These are phyloP conservation scores for Phialophora chinensis DNA, from an alignment of 2,329 filamentous ascomycete species.

Conservation along the genomic window DNA sequence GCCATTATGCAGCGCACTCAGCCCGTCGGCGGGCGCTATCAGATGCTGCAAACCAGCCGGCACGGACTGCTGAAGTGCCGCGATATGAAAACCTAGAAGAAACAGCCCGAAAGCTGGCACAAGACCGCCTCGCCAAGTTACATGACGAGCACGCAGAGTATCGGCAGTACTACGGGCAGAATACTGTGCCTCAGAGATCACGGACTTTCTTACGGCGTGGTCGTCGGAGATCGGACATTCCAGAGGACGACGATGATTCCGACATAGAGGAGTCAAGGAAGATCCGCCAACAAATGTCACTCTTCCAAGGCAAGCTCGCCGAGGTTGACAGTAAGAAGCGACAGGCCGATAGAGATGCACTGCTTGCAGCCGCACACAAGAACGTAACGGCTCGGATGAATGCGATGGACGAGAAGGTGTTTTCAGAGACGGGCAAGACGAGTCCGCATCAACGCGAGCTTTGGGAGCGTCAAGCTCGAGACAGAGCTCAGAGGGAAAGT, in stretches of 20 bases:
- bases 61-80: constrained; percentile 19
- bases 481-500: constrained; percentile 69
- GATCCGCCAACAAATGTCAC: constrained; percentile 79
- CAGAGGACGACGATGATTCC: constrained; percentile 59
- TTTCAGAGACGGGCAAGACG: constrained; percentile 74
- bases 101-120: constrained; percentile 82
- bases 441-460: constrained; percentile 70
- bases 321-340: constrained; percentile 76
- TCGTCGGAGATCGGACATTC: constrained; percentile 65
- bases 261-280: constrained; percentile 73
- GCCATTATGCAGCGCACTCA: constrained; percentile 45
- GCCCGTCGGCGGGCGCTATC: constrained; percentile 44
- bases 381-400: constrained; percentile 83
- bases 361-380: constrained; percentile 79
- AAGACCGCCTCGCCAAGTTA: constrained; percentile 80
- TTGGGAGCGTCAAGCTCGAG: constrained; percentile 79
- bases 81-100: constrained; percentile 71
- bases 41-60: constrained; percentile 31
- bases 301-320: constrained; percentile 71
- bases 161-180: constrained; percentile 76
- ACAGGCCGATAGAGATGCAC: constrained; percentile 72
- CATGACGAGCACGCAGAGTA: constrained; percentile 73
- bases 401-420: constrained; percentile 81
- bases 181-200: constrained; percentile 56
- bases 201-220: constrained; percentile 62